phyloP scores from a whole-genome alignment of 129 eudicot genomes.

The Centrapalus pauciflorus region DNA sequence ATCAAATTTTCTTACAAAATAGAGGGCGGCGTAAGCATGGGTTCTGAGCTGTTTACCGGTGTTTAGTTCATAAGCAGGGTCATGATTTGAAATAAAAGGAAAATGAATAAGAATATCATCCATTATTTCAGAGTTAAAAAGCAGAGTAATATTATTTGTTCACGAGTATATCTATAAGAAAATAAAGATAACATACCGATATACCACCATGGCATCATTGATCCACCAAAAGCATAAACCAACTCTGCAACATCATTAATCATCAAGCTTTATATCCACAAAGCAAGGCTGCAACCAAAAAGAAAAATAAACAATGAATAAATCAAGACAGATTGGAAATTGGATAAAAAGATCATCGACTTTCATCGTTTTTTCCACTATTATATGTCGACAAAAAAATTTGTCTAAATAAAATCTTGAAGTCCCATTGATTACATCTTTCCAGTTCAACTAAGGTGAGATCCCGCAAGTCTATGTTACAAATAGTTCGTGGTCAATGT shows the following conservation, averaged over 20 bases:
- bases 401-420: too few species aligned
- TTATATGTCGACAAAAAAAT: background rate
- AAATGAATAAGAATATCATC: background rate
- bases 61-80: slow-evolving; percentile 6
- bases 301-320: background rate
- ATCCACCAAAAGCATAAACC: background rate
- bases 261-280: background rate
- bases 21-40: slow-evolving; percentile 29
- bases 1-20: background rate
- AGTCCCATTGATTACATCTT: too few species aligned
- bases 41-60: slow-evolving; percentile 13
- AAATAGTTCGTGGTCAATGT: background rate
- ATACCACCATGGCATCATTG: too few species aligned
- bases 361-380: background rate
- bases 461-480: background rate
- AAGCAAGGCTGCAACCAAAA: slow-evolving; percentile 1
- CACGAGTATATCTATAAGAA: background rate
- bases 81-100: background rate
- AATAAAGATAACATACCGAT: slow-evolving; percentile 11
- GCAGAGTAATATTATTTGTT: background rate
- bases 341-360: background rate
- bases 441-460: background rate
- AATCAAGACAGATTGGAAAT: background rate
- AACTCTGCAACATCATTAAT: slow-evolving; percentile 2
- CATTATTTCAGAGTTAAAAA: background rate